Evolutionary conservation across 2,329 filamentous ascomycete genomes (phyloP).

Genomic region (Cordyceps tenuipes): DNA sequence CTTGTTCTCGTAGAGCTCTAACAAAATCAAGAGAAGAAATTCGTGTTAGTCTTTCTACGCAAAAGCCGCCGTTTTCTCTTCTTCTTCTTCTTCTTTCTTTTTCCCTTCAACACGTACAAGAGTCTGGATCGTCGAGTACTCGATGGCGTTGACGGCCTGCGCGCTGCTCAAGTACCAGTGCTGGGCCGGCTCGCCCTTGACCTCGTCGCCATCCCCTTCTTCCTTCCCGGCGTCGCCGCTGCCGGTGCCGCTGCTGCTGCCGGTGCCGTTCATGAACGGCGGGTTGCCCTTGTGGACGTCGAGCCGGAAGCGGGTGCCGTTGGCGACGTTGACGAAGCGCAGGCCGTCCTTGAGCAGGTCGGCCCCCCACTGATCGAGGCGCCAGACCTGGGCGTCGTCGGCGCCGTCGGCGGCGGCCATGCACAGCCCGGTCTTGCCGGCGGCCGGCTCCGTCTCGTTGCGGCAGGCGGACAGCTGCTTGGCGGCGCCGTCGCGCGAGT

Average conservation of each 20-base stretch:
- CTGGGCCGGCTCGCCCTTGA: constrained; percentile 21
- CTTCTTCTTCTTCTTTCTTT: too few relatives aligned
- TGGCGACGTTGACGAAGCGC: constrained; percentile 24
- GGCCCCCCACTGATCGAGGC: constrained; percentile 16
- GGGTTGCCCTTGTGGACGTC: constrained; percentile 25
- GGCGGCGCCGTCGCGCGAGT: constrained; percentile 19
- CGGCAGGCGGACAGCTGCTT: constrained; percentile 26
- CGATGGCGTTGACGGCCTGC: constrained; percentile 22
- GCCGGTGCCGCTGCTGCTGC: constrained; percentile 18
- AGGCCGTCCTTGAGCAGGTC: constrained; percentile 23
- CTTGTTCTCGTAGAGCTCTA: background rate
- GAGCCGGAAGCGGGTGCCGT: constrained; percentile 25
- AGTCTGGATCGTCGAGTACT: constrained; percentile 25
- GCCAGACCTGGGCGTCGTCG: constrained; percentile 25
- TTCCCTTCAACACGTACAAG: constrained; percentile 14
- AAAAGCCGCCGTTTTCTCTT: too few relatives aligned
- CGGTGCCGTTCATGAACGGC: constrained; percentile 20
- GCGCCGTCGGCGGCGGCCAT: constrained; percentile 18
- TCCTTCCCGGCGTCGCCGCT: constrained; percentile 17
- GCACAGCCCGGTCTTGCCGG: constrained; percentile 22
- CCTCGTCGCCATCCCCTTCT: constrained; percentile 18
- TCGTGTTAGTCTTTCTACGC: too few relatives aligned
- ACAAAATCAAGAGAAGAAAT: too few relatives aligned
- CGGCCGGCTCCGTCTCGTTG: constrained; percentile 16
- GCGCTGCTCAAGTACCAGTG: constrained; percentile 28